Conservation (phyloP, 805 yeast species). For the Ogataea zsoltii region DNA sequence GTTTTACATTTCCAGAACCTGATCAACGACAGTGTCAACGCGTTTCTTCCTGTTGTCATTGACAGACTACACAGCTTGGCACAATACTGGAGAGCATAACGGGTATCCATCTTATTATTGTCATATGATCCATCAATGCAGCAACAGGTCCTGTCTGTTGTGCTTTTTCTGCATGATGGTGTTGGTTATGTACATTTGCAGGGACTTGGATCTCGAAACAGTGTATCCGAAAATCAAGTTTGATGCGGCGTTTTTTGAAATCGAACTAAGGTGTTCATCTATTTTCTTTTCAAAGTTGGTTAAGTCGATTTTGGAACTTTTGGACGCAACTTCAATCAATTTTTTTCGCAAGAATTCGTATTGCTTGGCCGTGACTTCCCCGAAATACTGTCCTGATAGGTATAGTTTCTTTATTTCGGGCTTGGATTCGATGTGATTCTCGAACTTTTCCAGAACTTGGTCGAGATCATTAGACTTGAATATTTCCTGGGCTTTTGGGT, state of each 20-base stretch:
- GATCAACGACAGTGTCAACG: slow-evolving; percentile 92
- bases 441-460: slow-evolving; percentile 20
- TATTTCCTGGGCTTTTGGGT: slow-evolving; percentile 16
- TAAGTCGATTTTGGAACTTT: slow-evolving; percentile 25
- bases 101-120: background rate
- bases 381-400: slow-evolving; percentile 9
- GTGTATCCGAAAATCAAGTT: slow-evolving; percentile 34
- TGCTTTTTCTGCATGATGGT: slow-evolving; percentile 26
- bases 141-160: slow-evolving; percentile 15
- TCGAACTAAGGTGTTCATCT: slow-evolving; percentile 11
- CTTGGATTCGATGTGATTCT: slow-evolving; percentile 14
- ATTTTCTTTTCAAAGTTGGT: slow-evolving; percentile 19
- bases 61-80: slow-evolving; percentile 94
- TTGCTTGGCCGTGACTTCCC: slow-evolving; percentile 28
- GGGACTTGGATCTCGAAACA: slow-evolving; percentile 28
- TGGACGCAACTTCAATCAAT: slow-evolving; percentile 19
- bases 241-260: slow-evolving; percentile 31
- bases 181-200: slow-evolving; percentile 29
- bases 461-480: slow-evolving; percentile 16
- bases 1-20: slow-evolving; percentile 90
- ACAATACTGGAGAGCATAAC: slow-evolving; percentile 94
- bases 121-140: slow-evolving; percentile 1
- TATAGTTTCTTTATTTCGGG: slow-evolving; percentile 9
- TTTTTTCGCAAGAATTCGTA: slow-evolving; percentile 16
- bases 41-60: slow-evolving; percentile 90